Base-by-base conservation (phyloP, 2,329 filamentous ascomycete genomes). In the Didymella lethalis region DNA sequence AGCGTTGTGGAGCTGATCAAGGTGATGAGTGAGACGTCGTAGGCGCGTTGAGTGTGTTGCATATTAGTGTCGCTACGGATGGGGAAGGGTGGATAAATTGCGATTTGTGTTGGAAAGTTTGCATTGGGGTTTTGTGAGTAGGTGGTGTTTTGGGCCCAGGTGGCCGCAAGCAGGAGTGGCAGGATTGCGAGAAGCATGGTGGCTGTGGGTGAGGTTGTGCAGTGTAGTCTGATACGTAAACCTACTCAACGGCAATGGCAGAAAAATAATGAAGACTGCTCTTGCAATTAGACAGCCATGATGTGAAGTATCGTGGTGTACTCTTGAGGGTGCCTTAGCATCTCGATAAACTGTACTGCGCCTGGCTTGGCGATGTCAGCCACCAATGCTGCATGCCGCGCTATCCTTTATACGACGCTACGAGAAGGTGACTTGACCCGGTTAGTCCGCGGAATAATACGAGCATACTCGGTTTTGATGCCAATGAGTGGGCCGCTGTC, bases 81-180 rank as follows among this genome's bases (percentile, higher is more conserved):
- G 12, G 58, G 58, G n/a, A 57, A 61, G n/a, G 58, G 58, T 36
- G 58, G 58, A 18, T 57, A 61, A 38, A 61, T 48, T 16, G 54
- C 54, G 23, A 57, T 57, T 12, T 51, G 51, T 3, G 53, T 49
- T 18, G 40, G 40, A 7, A 14, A 4, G 1, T 6, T 28, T 43
- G 14, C 41, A 28, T 44, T n/a, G 23, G 3, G n/a, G 41, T 14
- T 18, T 23, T 34, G 23, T 16, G 50, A 10, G 29, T 34, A 20
- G 1, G 50, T 54, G 28, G 16, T 38, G 7, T 32, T 44, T 28
- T 61, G 58, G 25, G 47, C 48, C 25, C 47, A n/a, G 40, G 40
- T 12, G 16, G 46, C 48, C 26, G 48, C 29, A 44, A 45, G 5
- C 11, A 57, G 18, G 23, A 53, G 36, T 1, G 44, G 23, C n/a